Percentiles rank a stretch among this genome's conserved stretches.
Conservation (phyloP, 768 basidiomycete species). For the Leccinellum luteum region DNA sequence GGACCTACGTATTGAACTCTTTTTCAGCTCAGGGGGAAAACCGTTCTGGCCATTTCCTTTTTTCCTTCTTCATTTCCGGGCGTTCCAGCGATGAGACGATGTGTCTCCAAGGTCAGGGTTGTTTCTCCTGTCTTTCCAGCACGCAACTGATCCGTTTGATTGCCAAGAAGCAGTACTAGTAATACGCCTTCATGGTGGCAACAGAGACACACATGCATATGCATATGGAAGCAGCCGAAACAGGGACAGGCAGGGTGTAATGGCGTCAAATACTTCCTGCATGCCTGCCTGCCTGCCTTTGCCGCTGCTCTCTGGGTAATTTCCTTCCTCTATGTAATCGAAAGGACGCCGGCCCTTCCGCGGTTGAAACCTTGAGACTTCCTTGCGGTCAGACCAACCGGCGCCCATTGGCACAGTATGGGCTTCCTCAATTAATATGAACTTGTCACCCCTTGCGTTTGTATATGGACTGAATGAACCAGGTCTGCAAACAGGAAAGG, state of each 20-base stretch:
- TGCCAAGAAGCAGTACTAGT: neutral
- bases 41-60: neutral
- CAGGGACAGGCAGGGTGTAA: neutral
- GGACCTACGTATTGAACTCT: neutral
- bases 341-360: slow-evolving; percentile 9
- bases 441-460: slow-evolving; percentile 2
- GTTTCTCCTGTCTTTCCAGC: slow-evolving; percentile 11
- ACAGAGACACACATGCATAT: neutral
- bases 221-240: slow-evolving; percentile 9
- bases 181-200: slow-evolving; percentile 14
- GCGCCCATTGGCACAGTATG: slow-evolving; percentile 2
- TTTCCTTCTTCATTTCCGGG: slow-evolving; percentile 25
- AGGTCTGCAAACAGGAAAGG: neutral
- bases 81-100: slow-evolving; percentile 11
- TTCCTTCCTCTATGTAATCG: slow-evolving; percentile 7
- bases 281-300: neutral
- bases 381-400: slow-evolving; percentile 17
- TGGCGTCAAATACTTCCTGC: neutral
- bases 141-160: slow-evolving; percentile 15
- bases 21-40: neutral
- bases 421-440: slow-evolving; percentile 24
- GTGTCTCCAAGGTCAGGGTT: slow-evolving; percentile 9
- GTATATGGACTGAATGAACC: neutral
- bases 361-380: slow-evolving; percentile 25
- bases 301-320: slow-evolving; percentile 8